These are phyloP conservation scores for Hericium coralloides DNA, from an alignment of 768 basidiomycete species.

Conservation along the genomic window DNA sequence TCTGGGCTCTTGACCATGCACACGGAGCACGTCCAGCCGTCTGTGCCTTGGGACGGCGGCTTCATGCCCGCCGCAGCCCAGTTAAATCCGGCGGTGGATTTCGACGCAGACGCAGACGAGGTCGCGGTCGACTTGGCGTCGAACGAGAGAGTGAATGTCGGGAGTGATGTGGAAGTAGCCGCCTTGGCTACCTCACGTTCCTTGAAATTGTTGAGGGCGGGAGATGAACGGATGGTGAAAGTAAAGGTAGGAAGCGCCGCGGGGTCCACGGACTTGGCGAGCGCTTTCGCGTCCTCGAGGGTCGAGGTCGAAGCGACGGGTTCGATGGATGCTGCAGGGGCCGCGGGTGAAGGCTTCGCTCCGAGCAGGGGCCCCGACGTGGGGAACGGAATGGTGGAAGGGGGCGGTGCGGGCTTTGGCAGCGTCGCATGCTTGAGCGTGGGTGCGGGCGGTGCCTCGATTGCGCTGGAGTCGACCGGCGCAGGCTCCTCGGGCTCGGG, in stretches of 20 bases:
- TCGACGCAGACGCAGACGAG: constrained; percentile 2
- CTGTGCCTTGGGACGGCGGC: constrained; percentile 17
- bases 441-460: neutral
- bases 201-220: neutral
- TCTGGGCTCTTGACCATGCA: constrained; percentile 25
- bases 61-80: constrained; percentile 31
- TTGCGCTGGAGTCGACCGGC: neutral
- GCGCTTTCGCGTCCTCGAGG: constrained; percentile 28
- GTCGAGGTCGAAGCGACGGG: neutral
- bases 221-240: constrained; percentile 21
- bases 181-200: neutral
- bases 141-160: neutral
- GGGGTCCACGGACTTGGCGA: constrained; percentile 21
- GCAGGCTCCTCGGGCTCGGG: constrained; percentile 5
- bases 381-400: neutral
- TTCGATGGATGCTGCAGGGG: neutral
- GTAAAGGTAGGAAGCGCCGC: constrained; percentile 39
- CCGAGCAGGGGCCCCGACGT: neutral
- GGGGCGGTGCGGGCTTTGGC: neutral
- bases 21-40: constrained; percentile 31
- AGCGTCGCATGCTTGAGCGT: neutral
- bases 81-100: constrained; percentile 19
- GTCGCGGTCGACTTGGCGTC: constrained; percentile 8
- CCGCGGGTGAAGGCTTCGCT: neutral
- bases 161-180: constrained; percentile 4